Conservation (phyloP, 495 filamentous ascomycete genomes). For the Delitschia confertaspora region DNA sequence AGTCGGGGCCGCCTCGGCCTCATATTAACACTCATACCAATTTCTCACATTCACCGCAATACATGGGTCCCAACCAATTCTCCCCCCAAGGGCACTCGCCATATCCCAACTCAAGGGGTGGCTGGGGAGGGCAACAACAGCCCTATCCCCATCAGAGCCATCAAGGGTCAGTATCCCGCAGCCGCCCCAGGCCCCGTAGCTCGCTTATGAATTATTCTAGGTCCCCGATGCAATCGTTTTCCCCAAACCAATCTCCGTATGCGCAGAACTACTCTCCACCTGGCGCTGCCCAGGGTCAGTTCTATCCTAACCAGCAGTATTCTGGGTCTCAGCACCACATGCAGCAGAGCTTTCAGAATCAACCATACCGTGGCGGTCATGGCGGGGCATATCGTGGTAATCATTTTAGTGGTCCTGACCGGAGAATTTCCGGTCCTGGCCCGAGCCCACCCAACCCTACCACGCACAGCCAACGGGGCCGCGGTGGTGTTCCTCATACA, state of each 20-base stretch:
- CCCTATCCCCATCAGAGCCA: conserved; percentile 42
- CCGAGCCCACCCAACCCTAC: conserved; percentile 11
- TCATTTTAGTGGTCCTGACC: conserved; percentile 43
- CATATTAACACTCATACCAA: conserved; percentile 16
- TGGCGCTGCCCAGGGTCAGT: conserved; percentile 42
- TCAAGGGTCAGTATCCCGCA: conserved; percentile 51
- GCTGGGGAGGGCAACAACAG: conserved; percentile 47
- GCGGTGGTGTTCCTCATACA: conserved; percentile 38
- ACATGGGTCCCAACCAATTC: conserved; percentile 24
- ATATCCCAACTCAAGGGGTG: conserved; percentile 47
- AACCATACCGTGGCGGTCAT: conserved; percentile 47
- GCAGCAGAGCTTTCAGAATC: conserved; percentile 41
- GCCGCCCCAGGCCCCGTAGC: background rate
- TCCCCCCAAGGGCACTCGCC: conserved; percentile 57
- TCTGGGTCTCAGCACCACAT: conserved; percentile 45
- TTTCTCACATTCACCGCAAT: conserved; percentile 30
- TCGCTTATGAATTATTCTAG: conserved; percentile 22
- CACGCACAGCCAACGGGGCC: conserved; percentile 12
- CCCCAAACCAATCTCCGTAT: conserved; percentile 45
- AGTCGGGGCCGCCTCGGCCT: conserved; percentile 18
- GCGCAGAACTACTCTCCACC: conserved; percentile 43
- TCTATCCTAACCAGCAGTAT: conserved; percentile 47
- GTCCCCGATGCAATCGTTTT: conserved; percentile 32
- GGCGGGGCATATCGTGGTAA: conserved; percentile 45
- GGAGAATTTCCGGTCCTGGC: conserved; percentile 43